phyloP scores from a whole-genome alignment of 768 basidiomycete genomes.

The Gloeopeniophorella convolvens region DNA sequence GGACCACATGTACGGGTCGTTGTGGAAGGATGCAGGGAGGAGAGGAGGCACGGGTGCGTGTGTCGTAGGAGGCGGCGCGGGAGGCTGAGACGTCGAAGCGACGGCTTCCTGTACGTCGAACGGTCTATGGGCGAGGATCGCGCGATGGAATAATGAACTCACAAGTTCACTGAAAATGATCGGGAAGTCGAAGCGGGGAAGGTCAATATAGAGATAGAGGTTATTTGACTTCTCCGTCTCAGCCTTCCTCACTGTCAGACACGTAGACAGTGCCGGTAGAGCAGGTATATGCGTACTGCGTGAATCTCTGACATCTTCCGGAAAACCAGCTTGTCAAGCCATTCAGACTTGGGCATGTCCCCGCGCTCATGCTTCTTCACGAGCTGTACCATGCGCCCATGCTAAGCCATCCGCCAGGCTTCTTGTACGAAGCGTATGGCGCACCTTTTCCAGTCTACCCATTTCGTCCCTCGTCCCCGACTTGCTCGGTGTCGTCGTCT shows the following conservation, averaged over 20 bases:
- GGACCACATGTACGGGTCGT: slow-evolving; percentile 76
- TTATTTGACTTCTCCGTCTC: slow-evolving; percentile 90
- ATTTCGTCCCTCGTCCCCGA: slow-evolving; percentile 79
- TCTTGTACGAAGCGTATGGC: slow-evolving; percentile 8
- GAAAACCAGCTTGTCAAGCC: slow-evolving; percentile 92
- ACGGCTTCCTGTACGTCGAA: slow-evolving; percentile 6
- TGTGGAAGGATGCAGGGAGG: slow-evolving; percentile 43
- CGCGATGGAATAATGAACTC: slow-evolving; percentile 24
- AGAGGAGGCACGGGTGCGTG: slow-evolving; percentile 39
- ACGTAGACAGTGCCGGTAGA: background rate
- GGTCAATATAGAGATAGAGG: slow-evolving; percentile 92
- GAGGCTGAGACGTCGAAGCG: slow-evolving; percentile 30
- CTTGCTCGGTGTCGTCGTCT: slow-evolving; percentile 86
- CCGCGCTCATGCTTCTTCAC: slow-evolving; percentile 97
- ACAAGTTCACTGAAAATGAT: slow-evolving; percentile 92
- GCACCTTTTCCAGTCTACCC: slow-evolving; percentile 88
- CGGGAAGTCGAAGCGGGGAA: slow-evolving; percentile 96
- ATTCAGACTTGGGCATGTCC: slow-evolving; percentile 89
- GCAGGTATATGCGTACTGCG: slow-evolving; percentile 46
- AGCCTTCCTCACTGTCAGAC: slow-evolving; percentile 40
- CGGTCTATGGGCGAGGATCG: background rate
- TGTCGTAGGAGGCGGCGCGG: slow-evolving; percentile 32
- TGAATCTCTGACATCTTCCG: slow-evolving; percentile 94
- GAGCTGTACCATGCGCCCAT: slow-evolving; percentile 36
- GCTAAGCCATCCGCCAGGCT: background rate